phyloP scores from a whole-genome alignment of 2,329 filamentous ascomycete genomes.

The Cladosporium halotolerans region DNA sequence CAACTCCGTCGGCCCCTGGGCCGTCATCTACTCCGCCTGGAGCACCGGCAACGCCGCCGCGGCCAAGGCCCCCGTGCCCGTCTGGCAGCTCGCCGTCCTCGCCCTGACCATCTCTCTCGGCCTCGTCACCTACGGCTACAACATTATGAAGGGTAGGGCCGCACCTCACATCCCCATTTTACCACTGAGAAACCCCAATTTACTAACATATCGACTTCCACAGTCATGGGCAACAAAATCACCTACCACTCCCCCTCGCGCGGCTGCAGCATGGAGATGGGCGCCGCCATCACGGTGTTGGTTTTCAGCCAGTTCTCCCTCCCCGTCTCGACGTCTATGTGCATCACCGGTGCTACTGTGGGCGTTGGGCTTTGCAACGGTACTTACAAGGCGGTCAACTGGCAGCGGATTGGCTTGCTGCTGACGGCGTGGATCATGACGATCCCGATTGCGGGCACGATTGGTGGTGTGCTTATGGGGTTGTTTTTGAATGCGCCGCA shows the following conservation, averaged over 20 bases:
- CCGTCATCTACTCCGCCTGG: constrained; percentile 59
- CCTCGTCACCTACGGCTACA: constrained; percentile 58
- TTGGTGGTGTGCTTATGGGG: constrained; percentile 56
- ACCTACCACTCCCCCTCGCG: constrained; percentile 54
- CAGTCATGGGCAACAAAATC: constrained; percentile 52
- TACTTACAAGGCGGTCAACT: constrained; percentile 55
- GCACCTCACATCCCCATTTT: constrained; percentile 47
- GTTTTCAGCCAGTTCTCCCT: constrained; percentile 57
- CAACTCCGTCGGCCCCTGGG: constrained; percentile 58
- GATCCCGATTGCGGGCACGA: constrained; percentile 50
- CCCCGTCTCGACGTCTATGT: constrained; percentile 60
- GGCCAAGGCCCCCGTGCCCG: constrained; percentile 59
- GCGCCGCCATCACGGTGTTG: constrained; percentile 56
- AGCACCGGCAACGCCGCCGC: constrained; percentile 40
- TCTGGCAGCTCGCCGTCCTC: constrained; percentile 72
- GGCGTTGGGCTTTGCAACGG: constrained; percentile 58
- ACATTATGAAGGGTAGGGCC: constrained; percentile 56
- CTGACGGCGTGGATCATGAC: constrained; percentile 57
- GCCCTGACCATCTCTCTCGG: constrained; percentile 49
- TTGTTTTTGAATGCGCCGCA: constrained; percentile 57
- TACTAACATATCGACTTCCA: not conserved
- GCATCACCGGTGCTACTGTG: constrained; percentile 57
- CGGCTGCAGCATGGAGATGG: constrained; percentile 57
- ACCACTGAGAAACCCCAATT: constrained; percentile 18
- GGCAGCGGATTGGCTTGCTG: constrained; percentile 56